phyloP scores from a whole-genome alignment of 257 asterid genomes.

The Ehretia macrophylla region DNA sequence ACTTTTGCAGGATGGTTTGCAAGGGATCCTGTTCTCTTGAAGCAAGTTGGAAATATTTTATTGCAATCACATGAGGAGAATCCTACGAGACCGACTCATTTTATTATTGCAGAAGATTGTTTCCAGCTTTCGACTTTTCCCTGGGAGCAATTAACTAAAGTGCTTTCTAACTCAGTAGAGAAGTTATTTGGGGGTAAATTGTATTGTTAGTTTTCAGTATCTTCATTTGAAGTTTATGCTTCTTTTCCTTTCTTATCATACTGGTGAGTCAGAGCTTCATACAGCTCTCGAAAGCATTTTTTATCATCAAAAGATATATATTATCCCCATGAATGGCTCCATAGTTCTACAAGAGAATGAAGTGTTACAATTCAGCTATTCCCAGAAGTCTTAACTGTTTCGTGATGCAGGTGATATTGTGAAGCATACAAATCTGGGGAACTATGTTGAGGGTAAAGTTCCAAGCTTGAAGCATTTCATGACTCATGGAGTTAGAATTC shows the following conservation, averaged over 20 bases:
- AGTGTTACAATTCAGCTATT: too few relatives aligned
- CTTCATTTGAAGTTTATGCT: neutral
- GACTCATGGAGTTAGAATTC: slow-evolving; percentile 22
- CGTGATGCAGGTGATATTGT: slow-evolving; percentile 40
- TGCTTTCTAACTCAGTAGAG: slow-evolving; percentile 37
- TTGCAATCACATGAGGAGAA: slow-evolving; percentile 30
- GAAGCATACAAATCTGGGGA: slow-evolving; percentile 47
- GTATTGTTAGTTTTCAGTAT: neutral
- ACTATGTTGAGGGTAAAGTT: slow-evolving; percentile 52
- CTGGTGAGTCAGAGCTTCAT: neutral
- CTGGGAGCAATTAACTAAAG: slow-evolving; percentile 25
- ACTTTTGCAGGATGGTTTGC: slow-evolving; percentile 80
- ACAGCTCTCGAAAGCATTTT: too few relatives aligned
- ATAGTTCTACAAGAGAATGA: too few relatives aligned
- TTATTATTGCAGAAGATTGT: slow-evolving; percentile 80
- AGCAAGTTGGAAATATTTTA: slow-evolving; percentile 61
- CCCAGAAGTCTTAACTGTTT: neutral
- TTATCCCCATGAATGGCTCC: too few relatives aligned
- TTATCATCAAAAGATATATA: too few relatives aligned
- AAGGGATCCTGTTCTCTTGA: slow-evolving; percentile 62
- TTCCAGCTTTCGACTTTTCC: slow-evolving; percentile 57
- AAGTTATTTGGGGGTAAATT: slow-evolving; percentile 58
- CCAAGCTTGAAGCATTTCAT: slow-evolving; percentile 64
- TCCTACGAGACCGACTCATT: slow-evolving; percentile 22
- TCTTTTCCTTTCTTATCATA: neutral